Conservation (phyloP, 2,329 filamentous ascomycete species). For the Pseudohalonectria lignicola region DNA sequence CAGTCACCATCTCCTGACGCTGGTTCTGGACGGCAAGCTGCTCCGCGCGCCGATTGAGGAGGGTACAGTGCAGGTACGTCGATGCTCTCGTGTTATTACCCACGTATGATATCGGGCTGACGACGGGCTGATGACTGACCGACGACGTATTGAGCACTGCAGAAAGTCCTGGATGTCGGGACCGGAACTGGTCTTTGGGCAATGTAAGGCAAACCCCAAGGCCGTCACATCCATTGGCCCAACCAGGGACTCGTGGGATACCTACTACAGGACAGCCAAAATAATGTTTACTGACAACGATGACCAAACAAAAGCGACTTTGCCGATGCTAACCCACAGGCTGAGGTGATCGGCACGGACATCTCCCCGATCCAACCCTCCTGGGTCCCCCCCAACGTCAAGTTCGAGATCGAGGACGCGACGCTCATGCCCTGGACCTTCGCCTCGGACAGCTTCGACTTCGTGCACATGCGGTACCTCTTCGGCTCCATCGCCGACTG, state of each 20-base stretch:
- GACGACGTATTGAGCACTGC: too few relatives aligned
- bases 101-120: too few relatives aligned
- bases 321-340: slow-evolving; percentile 28
- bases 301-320: slow-evolving; percentile 28
- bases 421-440: slow-evolving; percentile 35
- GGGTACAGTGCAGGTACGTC: too few relatives aligned
- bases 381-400: slow-evolving; percentile 42
- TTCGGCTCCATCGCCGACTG: slow-evolving; percentile 42
- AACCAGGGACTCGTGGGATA: not conserved
- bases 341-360: slow-evolving; percentile 39
- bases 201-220: slow-evolving; percentile 7
- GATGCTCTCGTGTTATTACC: too few relatives aligned
- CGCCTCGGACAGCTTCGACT: slow-evolving; percentile 36
- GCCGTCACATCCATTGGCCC: not conserved
- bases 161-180: slow-evolving; percentile 35
- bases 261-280: not conserved
- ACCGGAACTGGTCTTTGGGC: slow-evolving; percentile 44
- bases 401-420: slow-evolving; percentile 51
- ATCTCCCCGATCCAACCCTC: slow-evolving; percentile 44
- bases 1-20: too few relatives aligned
- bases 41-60: too few relatives aligned
- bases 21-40: too few relatives aligned
- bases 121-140: too few relatives aligned
- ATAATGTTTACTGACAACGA: not conserved
- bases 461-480: slow-evolving; percentile 44